A percentile compares a stretch with the other conserved stretches of the same genome.
These are phyloP conservation scores for Monosporascus cannonballus DNA, from an alignment of 2,329 filamentous ascomycete genomes.

Conservation along the genomic window DNA sequence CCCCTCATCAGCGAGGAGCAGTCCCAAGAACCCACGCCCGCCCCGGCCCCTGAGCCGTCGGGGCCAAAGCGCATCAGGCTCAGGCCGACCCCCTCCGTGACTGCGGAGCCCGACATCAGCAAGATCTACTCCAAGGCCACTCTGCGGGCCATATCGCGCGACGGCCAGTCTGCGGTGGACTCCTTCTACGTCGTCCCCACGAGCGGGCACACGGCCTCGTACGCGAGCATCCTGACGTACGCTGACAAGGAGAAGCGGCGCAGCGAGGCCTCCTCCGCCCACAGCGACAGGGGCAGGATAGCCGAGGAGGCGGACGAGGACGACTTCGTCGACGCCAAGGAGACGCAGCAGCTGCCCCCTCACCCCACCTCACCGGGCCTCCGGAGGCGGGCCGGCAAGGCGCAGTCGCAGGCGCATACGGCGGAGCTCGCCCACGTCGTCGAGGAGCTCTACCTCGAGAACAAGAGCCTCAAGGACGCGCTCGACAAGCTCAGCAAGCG, in stretches of 20 bases:
- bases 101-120: constrained; percentile 67
- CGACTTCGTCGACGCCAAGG: constrained; percentile 83
- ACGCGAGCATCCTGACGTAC: constrained; percentile 78
- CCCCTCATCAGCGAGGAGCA: constrained; percentile 56
- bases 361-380: constrained; percentile 32
- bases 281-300: constrained; percentile 26
- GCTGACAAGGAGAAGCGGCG: constrained; percentile 62
- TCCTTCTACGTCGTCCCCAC: constrained; percentile 95
- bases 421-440: constrained; percentile 57
- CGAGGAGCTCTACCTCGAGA: constrained; percentile 86
- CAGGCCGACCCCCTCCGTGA: constrained; percentile 24
- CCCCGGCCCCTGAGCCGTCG: constrained; percentile 32
- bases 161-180: constrained; percentile 58
- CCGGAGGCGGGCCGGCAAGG: constrained; percentile 35
- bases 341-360: constrained; percentile 43
- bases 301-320: constrained; percentile 65
- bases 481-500: constrained; percentile 82
- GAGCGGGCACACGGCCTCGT: constrained; percentile 85
- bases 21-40: constrained; percentile 36
- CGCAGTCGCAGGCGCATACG: constrained; percentile 23
- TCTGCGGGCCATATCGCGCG: constrained; percentile 68
- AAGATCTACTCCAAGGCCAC: constrained; percentile 83
- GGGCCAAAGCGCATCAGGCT: constrained; percentile 31
- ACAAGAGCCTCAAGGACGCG: constrained; percentile 75
- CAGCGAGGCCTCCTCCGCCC: constrained; percentile 45